phyloP scores from a whole-genome alignment of 371 early-diverging fungal species.

The Mucor velutinosus region DNA sequence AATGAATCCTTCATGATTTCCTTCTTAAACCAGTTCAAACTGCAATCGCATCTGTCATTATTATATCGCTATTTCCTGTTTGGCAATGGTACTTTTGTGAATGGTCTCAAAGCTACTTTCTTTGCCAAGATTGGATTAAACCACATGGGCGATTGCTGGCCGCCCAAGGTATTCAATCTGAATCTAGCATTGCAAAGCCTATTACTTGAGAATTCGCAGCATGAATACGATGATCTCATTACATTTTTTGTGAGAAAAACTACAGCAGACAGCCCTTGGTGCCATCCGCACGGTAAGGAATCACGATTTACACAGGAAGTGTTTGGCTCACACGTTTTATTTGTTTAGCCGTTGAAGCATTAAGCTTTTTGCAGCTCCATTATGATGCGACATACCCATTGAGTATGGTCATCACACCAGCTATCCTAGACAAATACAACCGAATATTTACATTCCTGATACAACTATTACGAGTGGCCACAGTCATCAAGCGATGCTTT shows the following conservation, averaged over 20 bases:
- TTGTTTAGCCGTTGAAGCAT: slow-evolving; percentile 37
- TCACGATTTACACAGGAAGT: not conserved
- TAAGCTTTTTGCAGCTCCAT: slow-evolving; percentile 53
- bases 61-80: slow-evolving; percentile 46
- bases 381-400: slow-evolving; percentile 53
- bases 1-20: slow-evolving; percentile 52
- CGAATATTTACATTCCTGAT: slow-evolving; percentile 55
- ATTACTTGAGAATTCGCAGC: slow-evolving; percentile 30
- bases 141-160: slow-evolving; percentile 34
- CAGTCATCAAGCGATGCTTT: slow-evolving; percentile 39
- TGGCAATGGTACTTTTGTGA: slow-evolving; percentile 43
- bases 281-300: slow-evolving; percentile 40
- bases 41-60: slow-evolving; percentile 42
- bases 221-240: slow-evolving; percentile 28
- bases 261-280: slow-evolving; percentile 21
- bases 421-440: slow-evolving; percentile 49
- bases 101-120: slow-evolving; percentile 33
- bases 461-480: slow-evolving; percentile 36
- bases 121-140: slow-evolving; percentile 24
- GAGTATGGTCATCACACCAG: slow-evolving; percentile 43
- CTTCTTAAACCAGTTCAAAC: slow-evolving; percentile 47
- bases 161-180: slow-evolving; percentile 44
- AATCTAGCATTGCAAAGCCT: slow-evolving; percentile 45
- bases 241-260: slow-evolving; percentile 43
- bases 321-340: not conserved